A percentile compares a stretch with the other conserved stretches of the same genome.
phyloP scores from a whole-genome alignment of 192 early-diverging fungal species.

The Haplosporangium gracile region DNA sequence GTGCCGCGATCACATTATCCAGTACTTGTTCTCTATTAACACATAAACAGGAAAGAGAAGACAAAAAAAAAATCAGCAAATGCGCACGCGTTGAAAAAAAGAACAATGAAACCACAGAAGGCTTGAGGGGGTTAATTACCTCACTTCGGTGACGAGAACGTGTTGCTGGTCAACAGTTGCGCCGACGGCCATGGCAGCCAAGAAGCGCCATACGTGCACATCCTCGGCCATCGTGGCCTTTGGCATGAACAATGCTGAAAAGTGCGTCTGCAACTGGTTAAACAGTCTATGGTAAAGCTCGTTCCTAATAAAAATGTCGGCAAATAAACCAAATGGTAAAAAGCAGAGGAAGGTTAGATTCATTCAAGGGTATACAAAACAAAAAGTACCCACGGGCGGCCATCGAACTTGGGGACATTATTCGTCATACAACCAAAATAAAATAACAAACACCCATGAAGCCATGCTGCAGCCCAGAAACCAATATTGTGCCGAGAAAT shows the following conservation, averaged over 20 bases:
- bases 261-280: constrained; percentile 77
- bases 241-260: constrained; percentile 84
- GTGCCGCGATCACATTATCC: constrained; percentile 78
- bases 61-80: not conserved
- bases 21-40: constrained; percentile 80
- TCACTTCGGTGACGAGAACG: constrained; percentile 89
- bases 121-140: constrained; percentile 56
- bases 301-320: constrained; percentile 57
- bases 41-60: not conserved
- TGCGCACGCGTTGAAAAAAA: too few species aligned
- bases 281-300: constrained; percentile 92
- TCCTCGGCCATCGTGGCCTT: constrained; percentile 75
- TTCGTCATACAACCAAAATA: not conserved
- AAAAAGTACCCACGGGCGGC: not conserved
- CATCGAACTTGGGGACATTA: not conserved
- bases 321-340: not conserved
- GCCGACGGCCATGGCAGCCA: constrained; percentile 95
- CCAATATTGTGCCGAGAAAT: constrained; percentile 8
- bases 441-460: not conserved
- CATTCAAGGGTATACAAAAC: not conserved
- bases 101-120: not conserved
- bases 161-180: constrained; percentile 97
- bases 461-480: not conserved
- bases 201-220: constrained; percentile 97
- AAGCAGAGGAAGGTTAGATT: not conserved